Evolutionary conservation across 2,329 filamentous ascomycete genomes (phyloP).

Genomic region (Alternaria viburni): DNA sequence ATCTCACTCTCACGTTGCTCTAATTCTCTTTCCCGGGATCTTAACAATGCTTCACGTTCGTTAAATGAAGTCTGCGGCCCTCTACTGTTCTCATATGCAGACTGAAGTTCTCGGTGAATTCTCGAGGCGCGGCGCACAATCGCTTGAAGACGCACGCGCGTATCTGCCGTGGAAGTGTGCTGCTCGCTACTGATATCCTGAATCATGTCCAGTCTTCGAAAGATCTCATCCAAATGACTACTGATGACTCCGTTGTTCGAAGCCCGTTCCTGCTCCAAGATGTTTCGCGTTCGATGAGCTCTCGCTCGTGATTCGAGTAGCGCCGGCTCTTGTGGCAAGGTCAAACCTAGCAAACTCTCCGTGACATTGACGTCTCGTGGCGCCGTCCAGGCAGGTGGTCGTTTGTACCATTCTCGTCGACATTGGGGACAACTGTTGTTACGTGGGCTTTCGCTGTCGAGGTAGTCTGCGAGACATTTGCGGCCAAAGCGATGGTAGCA

Average conservation of each 20-base stretch:
- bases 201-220: background rate
- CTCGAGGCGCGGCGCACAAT: background rate
- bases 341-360: background rate
- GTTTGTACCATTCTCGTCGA: conserved; percentile 12
- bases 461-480: conserved; percentile 9
- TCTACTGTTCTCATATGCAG: background rate
- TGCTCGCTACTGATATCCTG: background rate
- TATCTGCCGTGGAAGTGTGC: background rate
- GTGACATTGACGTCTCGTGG: conserved; percentile 5
- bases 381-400: background rate
- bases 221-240: background rate
- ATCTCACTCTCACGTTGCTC: background rate
- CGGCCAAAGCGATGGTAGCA: conserved; percentile 18
- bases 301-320: background rate
- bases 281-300: background rate
- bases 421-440: conserved; percentile 18
- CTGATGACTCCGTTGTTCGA: background rate
- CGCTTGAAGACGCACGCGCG: background rate
- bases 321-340: background rate
- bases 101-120: background rate
- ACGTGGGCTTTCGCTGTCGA: conserved; percentile 5
- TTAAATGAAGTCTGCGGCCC: background rate
- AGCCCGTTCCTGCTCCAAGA: background rate
- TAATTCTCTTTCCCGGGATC: background rate
- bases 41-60: background rate